phyloP scores from a whole-genome alignment of 768 basidiomycete species.

The Pulveroboletus sp. region DNA sequence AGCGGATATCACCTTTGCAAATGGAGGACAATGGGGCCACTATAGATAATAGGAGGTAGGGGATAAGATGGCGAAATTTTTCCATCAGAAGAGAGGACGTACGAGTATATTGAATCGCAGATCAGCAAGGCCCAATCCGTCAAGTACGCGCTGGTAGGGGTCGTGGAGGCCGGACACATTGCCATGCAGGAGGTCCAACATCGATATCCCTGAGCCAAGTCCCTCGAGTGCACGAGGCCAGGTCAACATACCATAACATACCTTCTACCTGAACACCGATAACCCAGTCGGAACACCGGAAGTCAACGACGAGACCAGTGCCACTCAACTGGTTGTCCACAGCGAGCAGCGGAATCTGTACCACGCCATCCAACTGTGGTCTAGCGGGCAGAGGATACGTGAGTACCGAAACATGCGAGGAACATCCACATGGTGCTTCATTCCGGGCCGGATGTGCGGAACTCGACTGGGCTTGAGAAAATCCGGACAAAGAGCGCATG shows the following conservation, averaged over 20 bases:
- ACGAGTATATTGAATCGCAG: slow-evolving; percentile 23
- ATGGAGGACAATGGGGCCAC: slow-evolving; percentile 27
- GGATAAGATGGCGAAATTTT: neutral
- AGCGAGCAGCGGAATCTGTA: slow-evolving; percentile 21
- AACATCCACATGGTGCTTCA: slow-evolving; percentile 1
- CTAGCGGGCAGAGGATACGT: slow-evolving; percentile 18
- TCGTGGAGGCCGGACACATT: slow-evolving; percentile 18
- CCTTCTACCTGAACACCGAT: slow-evolving; percentile 21
- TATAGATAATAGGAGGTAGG: slow-evolving; percentile 1
- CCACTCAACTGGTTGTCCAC: slow-evolving; percentile 20
- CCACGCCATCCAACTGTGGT: slow-evolving; percentile 17
- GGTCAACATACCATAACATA: neutral
- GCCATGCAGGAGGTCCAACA: slow-evolving; percentile 22
- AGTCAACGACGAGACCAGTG: slow-evolving; percentile 17
- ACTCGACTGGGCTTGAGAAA: neutral
- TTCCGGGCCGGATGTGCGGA: neutral
- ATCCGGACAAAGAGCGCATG: neutral
- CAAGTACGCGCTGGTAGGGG: slow-evolving; percentile 18
- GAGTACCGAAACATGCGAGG: slow-evolving; percentile 2
- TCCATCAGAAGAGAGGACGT: neutral
- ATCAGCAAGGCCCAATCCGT: slow-evolving; percentile 15
- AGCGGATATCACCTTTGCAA: slow-evolving; percentile 21
- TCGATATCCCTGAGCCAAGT: slow-evolving; percentile 17
- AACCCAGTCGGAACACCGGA: slow-evolving; percentile 20
- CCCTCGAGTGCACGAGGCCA: neutral